Evolutionary conservation across 441 rosid genomes (phyloP).

Genomic region (Corymbia calophylla): DNA sequence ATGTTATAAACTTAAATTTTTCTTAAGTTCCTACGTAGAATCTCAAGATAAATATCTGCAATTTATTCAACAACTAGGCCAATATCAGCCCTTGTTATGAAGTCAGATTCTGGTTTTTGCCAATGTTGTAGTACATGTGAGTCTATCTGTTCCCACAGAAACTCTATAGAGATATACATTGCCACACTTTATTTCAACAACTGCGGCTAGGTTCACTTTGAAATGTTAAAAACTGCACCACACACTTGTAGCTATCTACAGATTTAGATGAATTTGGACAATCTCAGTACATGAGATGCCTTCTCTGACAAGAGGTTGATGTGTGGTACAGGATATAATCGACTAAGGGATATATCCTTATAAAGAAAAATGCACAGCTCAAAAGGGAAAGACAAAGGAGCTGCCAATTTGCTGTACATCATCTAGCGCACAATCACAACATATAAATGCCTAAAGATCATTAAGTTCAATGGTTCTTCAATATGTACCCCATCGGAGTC

Average conservation of each 20-base stretch:
- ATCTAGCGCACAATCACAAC: neutral
- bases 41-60: neutral
- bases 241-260: neutral
- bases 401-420: neutral
- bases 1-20: neutral
- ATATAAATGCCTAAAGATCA: neutral
- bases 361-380: neutral
- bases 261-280: neutral
- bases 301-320: neutral
- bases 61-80: neutral
- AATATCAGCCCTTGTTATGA: neutral
- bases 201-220: neutral
- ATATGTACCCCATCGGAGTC: conserved; percentile 35
- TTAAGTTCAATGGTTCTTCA: neutral
- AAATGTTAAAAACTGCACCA: neutral
- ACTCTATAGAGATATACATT: neutral
- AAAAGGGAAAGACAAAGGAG: neutral
- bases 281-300: neutral
- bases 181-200: neutral
- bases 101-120: neutral
- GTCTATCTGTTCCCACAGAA: neutral
- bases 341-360: neutral
- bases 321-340: neutral
- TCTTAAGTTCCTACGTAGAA: neutral
- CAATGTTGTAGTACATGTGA: neutral